phyloP scores from a whole-genome alignment of 768 basidiomycete genomes.

The Suillus paluster region DNA sequence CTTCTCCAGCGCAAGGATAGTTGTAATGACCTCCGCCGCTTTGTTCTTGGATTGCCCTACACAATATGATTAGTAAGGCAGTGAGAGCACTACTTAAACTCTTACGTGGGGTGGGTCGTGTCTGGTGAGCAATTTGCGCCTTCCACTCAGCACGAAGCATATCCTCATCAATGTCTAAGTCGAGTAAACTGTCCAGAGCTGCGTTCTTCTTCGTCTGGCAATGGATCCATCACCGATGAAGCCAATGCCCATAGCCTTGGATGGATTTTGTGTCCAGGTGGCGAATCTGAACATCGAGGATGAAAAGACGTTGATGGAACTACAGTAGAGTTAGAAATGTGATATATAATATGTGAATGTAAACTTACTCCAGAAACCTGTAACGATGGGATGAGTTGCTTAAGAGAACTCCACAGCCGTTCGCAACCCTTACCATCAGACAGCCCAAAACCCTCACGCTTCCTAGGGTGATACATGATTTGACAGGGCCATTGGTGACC shows the following conservation, averaged over 20 bases:
- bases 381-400: conserved; percentile 24
- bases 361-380: conserved; percentile 22
- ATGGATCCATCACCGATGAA: neutral
- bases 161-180: neutral
- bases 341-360: neutral
- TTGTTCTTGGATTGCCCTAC: conserved; percentile 7
- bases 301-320: conserved; percentile 15
- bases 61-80: neutral
- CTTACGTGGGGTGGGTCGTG: conserved; percentile 7
- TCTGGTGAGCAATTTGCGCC: conserved; percentile 10
- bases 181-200: neutral
- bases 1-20: conserved; percentile 11
- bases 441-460: conserved; percentile 34
- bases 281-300: conserved; percentile 14
- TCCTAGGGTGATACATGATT: conserved; percentile 38
- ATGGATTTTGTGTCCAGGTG: conserved; percentile 6
- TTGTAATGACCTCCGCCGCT: conserved; percentile 4
- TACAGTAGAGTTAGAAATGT: neutral
- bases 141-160: conserved; percentile 1
- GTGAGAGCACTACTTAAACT: neutral
- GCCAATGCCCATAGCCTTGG: conserved; percentile 11
- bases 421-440: conserved; percentile 43
- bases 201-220: neutral
- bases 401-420: conserved; percentile 36
- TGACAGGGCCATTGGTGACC: conserved; percentile 42